These are phyloP conservation scores for Cytidiella melzeri DNA, from an alignment of 768 basidiomycete species.

Conservation along the genomic window DNA sequence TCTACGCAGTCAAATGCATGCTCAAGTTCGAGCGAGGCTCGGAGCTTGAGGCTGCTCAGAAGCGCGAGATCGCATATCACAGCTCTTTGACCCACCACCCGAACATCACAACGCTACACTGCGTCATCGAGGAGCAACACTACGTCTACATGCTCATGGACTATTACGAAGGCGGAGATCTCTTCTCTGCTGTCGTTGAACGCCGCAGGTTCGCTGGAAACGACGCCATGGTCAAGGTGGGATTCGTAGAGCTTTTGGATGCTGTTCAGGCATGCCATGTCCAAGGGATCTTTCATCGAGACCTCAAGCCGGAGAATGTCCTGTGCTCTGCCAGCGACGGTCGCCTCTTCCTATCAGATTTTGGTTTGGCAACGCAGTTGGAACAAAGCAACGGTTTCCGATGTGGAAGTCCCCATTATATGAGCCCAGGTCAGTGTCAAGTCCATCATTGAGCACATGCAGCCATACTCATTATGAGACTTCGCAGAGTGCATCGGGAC, in stretches of 20 bases:
- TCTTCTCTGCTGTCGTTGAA: slow-evolving; percentile 39
- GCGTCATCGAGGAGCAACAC: slow-evolving; percentile 20
- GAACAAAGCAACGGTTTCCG: slow-evolving; percentile 19
- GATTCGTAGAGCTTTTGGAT: slow-evolving; percentile 48
- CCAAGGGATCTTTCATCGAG: slow-evolving; percentile 47
- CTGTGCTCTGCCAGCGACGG: slow-evolving; percentile 35
- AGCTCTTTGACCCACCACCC: slow-evolving; percentile 14
- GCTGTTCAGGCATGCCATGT: slow-evolving; percentile 45
- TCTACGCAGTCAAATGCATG: slow-evolving; percentile 24
- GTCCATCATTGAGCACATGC: slow-evolving; percentile 4
- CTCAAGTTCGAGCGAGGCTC: slow-evolving; percentile 19
- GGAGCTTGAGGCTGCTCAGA: slow-evolving; percentile 13
- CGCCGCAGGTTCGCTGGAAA: slow-evolving; percentile 33
- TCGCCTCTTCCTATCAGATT: slow-evolving; percentile 42
- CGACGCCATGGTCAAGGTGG: slow-evolving; percentile 36
- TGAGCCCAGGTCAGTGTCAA: slow-evolving; percentile 28
- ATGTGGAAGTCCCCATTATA: slow-evolving; percentile 26
- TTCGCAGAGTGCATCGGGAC: slow-evolving; percentile 80
- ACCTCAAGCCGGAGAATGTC: slow-evolving; percentile 53
- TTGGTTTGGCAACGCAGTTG: slow-evolving; percentile 35
- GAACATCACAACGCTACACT: slow-evolving; percentile 20
- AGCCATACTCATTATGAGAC: slow-evolving; percentile 7
- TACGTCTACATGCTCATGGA: slow-evolving; percentile 29
- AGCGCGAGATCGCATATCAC: slow-evolving; percentile 22
- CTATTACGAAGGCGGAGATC: slow-evolving; percentile 33